phyloP scores from a whole-genome alignment of 108 stramenopile species.

The Cyclotella atomus region DNA sequence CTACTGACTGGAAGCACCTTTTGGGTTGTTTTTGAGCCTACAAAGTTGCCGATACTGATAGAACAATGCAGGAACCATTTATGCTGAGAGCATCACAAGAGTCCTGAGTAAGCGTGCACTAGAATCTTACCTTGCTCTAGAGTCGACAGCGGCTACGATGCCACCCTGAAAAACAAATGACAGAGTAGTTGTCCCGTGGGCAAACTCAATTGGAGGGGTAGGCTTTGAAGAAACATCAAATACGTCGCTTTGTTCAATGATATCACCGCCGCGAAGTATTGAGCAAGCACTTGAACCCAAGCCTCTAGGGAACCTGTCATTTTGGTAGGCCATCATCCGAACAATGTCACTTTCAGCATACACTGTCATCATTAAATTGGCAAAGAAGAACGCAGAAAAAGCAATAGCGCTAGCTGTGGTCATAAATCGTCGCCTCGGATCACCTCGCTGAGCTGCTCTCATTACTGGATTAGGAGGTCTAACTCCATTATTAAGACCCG shows the following conservation, averaged over 20 bases:
- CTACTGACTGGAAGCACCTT: slow-evolving; percentile 86
- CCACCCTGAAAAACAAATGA: slow-evolving; percentile 88
- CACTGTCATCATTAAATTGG: neutral
- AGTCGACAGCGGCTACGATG: slow-evolving; percentile 86
- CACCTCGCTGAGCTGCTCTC: slow-evolving; percentile 4
- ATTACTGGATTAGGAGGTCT: neutral
- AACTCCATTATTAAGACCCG: neutral
- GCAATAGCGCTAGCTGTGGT: slow-evolving; percentile 17
- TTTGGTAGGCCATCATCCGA: neutral
- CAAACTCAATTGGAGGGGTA: slow-evolving; percentile 79
- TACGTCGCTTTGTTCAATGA: slow-evolving; percentile 16
- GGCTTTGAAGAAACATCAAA: slow-evolving; percentile 24
- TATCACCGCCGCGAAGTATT: slow-evolving; percentile 36
- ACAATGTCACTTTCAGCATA: no score
- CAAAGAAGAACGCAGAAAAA: slow-evolving; percentile 17
- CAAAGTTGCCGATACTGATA: slow-evolving; percentile 84
- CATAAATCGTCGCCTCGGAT: slow-evolving; percentile 22
- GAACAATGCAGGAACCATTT: neutral
- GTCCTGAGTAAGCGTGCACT: neutral
- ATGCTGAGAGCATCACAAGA: neutral
- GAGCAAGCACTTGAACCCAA: neutral
- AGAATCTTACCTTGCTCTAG: slow-evolving; percentile 53
- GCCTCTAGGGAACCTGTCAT: neutral
- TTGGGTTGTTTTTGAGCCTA: slow-evolving; percentile 84
- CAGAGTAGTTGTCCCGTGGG: slow-evolving; percentile 89